These are phyloP conservation scores for Phaeosphaeriaceae sp. DNA, from an alignment of 2,329 filamentous ascomycete species.

Conservation along the genomic window DNA sequence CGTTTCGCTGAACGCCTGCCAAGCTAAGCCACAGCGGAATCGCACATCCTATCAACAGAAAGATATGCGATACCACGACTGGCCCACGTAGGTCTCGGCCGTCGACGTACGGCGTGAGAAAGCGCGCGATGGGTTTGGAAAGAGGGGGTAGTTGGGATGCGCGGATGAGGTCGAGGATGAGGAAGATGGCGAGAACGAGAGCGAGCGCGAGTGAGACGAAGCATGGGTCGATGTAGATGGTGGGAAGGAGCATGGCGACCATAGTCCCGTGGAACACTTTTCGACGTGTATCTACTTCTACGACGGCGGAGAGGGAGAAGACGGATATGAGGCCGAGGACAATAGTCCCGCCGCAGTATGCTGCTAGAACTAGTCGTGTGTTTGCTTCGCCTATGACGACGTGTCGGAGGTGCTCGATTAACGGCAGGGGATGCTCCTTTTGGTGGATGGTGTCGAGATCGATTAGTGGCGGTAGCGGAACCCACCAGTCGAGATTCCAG, in stretches of 20 bases:
- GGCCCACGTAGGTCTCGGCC: slow-evolving; percentile 91
- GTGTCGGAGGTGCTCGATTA: slow-evolving; percentile 69
- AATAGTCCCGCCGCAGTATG: slow-evolving; percentile 76
- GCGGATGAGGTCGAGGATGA: slow-evolving; percentile 86
- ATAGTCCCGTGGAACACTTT: slow-evolving; percentile 99
- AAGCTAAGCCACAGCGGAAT: slow-evolving; percentile 92
- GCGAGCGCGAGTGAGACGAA: slow-evolving; percentile 82
- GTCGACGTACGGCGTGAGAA: slow-evolving; percentile 92
- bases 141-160: slow-evolving; percentile 91
- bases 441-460: slow-evolving; percentile 19
- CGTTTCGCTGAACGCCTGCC: slow-evolving; percentile 68
- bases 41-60: slow-evolving; percentile 91
- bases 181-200: slow-evolving; percentile 80
- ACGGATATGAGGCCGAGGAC: slow-evolving; percentile 75
- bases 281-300: slow-evolving; percentile 91
- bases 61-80: slow-evolving; percentile 95
- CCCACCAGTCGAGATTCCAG: slow-evolving; percentile 75
- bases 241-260: slow-evolving; percentile 91
- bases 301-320: slow-evolving; percentile 73
- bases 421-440: slow-evolving; percentile 13
- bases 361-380: slow-evolving; percentile 76
- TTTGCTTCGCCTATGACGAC: slow-evolving; percentile 75
- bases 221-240: slow-evolving; percentile 83
- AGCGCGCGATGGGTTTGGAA: slow-evolving; percentile 81
- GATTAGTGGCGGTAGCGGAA: slow-evolving; percentile 67